Base-by-base conservation (phyloP, 371 early-diverging fungal genomes). In the Mucor piriformis region DNA sequence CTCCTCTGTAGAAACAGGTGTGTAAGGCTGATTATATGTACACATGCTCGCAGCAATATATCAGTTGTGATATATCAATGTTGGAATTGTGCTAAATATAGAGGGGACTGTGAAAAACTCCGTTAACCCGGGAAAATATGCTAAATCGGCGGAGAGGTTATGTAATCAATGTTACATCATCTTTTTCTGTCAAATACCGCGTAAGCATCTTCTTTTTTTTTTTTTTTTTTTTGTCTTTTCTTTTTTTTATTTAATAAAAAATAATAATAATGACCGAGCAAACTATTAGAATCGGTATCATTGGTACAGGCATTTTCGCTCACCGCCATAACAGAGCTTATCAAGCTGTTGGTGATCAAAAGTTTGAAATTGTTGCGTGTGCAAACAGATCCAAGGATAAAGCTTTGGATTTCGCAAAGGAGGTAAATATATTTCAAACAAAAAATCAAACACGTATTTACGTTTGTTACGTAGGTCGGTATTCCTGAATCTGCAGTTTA, bases 251-350 rank as follows among this genome's bases (percentile, higher is more conserved):
- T 4, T 8, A 29, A 8, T 6, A 29, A 29, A 29, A 29, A 29
- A 0, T 29, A 29, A 29, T 8, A 29, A 57, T 15, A 27, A 55
- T 54, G 59, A 51, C 59, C 47, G 13, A 50, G 20, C 44, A 60
- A 55, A 77, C 80, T 57, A 70, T 81, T 33, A 70, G 61, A 38
- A 58, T 81, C 25, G 81, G 77, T 63, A 81, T 81, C 44, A 72
- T 81, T 25, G 81, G 81, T 37, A 81, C 81, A 24, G 81, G 81
- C 34, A 77, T 81, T 37, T 81, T 81, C 57, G 81, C 81, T 50
- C 63, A 76, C 38, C 77, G 81, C 42, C 81, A 81, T 51, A 57
- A 77, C 52, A 62, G 73, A 38, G 81, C 81, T 16, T 77, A 72
- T 37, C 40, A 62, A 35, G 65, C 69, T 13, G 57, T 77, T 6